These are phyloP conservation scores for Gautieria morchelliformis DNA, from an alignment of 768 basidiomycete genomes.

Conservation along the genomic window DNA sequence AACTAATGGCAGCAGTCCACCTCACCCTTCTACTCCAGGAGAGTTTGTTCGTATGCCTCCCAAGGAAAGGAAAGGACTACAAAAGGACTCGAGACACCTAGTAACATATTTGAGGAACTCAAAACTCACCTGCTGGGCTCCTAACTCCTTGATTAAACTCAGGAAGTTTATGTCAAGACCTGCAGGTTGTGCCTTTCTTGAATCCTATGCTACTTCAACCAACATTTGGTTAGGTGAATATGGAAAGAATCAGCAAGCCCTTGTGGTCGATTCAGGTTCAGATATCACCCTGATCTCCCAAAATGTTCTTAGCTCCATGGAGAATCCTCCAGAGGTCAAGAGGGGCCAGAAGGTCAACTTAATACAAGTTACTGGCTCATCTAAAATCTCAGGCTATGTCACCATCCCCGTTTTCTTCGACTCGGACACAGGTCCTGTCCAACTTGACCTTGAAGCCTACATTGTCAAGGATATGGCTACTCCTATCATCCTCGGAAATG, in stretches of 20 bases:
- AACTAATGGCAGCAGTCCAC: background rate
- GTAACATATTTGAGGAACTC: background rate
- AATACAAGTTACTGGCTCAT: slow-evolving; percentile 24
- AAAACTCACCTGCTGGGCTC: background rate
- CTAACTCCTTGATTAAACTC: background rate
- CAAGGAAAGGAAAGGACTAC: background rate
- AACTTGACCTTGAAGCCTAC: slow-evolving; percentile 21
- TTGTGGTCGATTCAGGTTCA: slow-evolving; percentile 24
- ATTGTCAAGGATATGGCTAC: slow-evolving; percentile 18
- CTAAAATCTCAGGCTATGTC: slow-evolving; percentile 20
- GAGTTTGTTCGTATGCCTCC: background rate
- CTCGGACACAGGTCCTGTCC: slow-evolving; percentile 15
- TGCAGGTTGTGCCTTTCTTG: slow-evolving; percentile 25
- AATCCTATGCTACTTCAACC: slow-evolving; percentile 19
- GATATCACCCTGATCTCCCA: slow-evolving; percentile 28
- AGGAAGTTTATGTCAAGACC: slow-evolving; percentile 14
- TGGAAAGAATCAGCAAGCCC: background rate
- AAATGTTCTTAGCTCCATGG: slow-evolving; percentile 2
- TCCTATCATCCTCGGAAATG: slow-evolving; percentile 16
- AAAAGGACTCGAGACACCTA: background rate
- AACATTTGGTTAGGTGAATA: slow-evolving; percentile 5
- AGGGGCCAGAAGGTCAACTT: slow-evolving; percentile 22
- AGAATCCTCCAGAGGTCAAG: slow-evolving; percentile 11
- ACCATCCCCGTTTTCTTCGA: slow-evolving; percentile 18
- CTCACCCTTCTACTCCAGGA: no score